phyloP scores from a whole-genome alignment of 2,329 filamentous ascomycete species.

The Curvularia lunata region DNA sequence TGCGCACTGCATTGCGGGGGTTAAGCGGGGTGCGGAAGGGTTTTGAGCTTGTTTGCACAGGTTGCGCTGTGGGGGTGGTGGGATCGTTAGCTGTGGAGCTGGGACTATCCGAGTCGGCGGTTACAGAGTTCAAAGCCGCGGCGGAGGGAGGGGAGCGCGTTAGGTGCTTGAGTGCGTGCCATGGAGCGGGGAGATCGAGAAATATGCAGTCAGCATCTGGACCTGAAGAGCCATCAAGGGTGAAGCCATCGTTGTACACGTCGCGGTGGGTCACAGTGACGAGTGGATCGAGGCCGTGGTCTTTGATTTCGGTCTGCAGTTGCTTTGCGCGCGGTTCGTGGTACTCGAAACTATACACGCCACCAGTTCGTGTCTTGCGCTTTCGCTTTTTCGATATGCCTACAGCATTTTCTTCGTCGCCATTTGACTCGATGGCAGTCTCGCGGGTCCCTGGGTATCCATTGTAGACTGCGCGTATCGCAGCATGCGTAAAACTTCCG shows the following conservation, averaged over 20 bases:
- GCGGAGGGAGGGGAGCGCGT: constrained; percentile 57
- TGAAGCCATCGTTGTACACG: constrained; percentile 77
- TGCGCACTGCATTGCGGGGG: constrained; percentile 71
- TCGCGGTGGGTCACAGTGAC: constrained; percentile 79
- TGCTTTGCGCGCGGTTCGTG: constrained; percentile 74
- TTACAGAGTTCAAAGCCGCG: constrained; percentile 33
- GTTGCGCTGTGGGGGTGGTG: constrained; percentile 1
- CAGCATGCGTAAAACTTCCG: constrained; percentile 83
- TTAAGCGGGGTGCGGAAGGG: constrained; percentile 65
- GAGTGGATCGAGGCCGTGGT: constrained; percentile 68
- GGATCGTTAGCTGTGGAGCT: constrained; percentile 41
- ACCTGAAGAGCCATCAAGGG: constrained; percentile 52
- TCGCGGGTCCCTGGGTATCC: constrained; percentile 61
- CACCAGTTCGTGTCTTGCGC: constrained; percentile 58
- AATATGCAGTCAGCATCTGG: constrained; percentile 71
- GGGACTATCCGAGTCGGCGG: constrained; percentile 49
- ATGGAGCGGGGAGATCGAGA: constrained; percentile 80
- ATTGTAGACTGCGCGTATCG: constrained; percentile 76
- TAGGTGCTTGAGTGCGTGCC: constrained; percentile 79
- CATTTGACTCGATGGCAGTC: constrained; percentile 13
- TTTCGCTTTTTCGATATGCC: constrained; percentile 32
- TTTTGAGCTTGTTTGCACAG: constrained; percentile 16
- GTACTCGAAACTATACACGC: constrained; percentile 84
- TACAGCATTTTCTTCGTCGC: constrained; percentile 43
- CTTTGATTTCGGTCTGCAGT: constrained; percentile 71